phyloP scores from a whole-genome alignment of 1,284 basidiomycete species.

The Marasmius fiardii region DNA sequence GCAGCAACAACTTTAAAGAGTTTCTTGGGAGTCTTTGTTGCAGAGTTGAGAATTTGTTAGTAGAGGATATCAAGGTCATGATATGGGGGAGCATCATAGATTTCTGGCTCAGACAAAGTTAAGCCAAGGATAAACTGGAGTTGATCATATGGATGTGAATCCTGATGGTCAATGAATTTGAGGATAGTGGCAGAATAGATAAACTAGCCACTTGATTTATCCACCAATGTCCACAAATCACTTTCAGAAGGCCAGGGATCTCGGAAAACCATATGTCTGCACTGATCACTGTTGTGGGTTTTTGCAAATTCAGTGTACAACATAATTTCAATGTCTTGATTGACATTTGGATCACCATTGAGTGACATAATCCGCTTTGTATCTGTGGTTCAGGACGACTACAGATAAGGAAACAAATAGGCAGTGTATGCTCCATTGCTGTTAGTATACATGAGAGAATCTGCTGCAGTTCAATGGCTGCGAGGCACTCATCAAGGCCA shows the following conservation, averaged over 20 bases:
- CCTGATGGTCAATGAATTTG: slow-evolving; percentile 20
- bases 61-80: not conserved
- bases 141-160: slow-evolving; percentile 20
- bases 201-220: slow-evolving; percentile 21
- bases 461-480: not conserved
- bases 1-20: not conserved
- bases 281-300: not conserved
- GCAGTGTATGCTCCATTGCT: slow-evolving; percentile 4
- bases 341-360: not conserved
- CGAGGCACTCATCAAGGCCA: slow-evolving; percentile 7
- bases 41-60: not conserved
- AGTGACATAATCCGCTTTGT: slow-evolving; percentile 11
- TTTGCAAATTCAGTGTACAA: not conserved
- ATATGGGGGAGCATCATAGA: slow-evolving; percentile 10
- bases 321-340: not conserved
- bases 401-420: slow-evolving; percentile 23
- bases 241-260: slow-evolving; percentile 17
- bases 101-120: not conserved
- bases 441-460: not conserved
- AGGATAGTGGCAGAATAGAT: slow-evolving; percentile 24
- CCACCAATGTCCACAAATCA: slow-evolving; percentile 17
- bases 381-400: slow-evolving; percentile 23
- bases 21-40: slow-evolving; percentile 2
- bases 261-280: not conserved
- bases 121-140: slow-evolving; percentile 19